Evolutionary conservation across 2,329 filamentous ascomycete genomes (phyloP).

Genomic region (Pseudogymnoascus sp.): DNA sequence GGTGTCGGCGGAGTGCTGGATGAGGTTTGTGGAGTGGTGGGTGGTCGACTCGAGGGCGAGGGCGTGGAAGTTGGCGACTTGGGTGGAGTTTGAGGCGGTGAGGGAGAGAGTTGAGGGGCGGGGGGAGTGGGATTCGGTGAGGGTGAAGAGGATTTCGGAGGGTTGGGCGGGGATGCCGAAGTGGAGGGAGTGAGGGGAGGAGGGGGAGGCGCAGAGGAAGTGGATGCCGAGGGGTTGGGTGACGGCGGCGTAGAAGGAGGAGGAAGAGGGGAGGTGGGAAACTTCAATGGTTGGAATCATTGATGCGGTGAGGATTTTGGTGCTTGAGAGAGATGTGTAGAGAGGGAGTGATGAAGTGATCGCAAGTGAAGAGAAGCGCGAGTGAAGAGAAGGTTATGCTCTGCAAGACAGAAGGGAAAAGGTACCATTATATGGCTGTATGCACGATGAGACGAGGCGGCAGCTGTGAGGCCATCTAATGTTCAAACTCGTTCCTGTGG

Average conservation of each 20-base stretch:
- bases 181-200: slow-evolving; percentile 21
- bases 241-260: slow-evolving; percentile 75
- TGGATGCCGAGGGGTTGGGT: slow-evolving; percentile 70
- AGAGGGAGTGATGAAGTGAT: slow-evolving; percentile 15
- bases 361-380: neutral
- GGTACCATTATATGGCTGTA: slow-evolving; percentile 5
- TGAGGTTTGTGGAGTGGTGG: slow-evolving; percentile 2
- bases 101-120: slow-evolving; percentile 50
- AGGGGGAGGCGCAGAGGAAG: slow-evolving; percentile 43
- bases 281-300: slow-evolving; percentile 50
- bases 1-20: slow-evolving; percentile 4
- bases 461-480: neutral
- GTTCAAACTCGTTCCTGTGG: neutral
- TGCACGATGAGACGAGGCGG: slow-evolving; percentile 7
- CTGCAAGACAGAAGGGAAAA: slow-evolving; percentile 1
- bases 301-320: slow-evolving; percentile 8
- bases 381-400: neutral
- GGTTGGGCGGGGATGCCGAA: slow-evolving; percentile 34
- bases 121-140: slow-evolving; percentile 36
- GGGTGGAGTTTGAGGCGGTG: slow-evolving; percentile 54
- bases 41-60: slow-evolving; percentile 24
- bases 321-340: slow-evolving; percentile 16
- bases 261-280: slow-evolving; percentile 66
- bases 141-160: slow-evolving; percentile 29
- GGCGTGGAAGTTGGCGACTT: slow-evolving; percentile 64